A percentile compares a stretch with the other conserved stretches of the same genome.
Evolutionary conservation across 805 yeast genomes (phyloP).

Genomic region (Myxozyma lipomycoides): DNA sequence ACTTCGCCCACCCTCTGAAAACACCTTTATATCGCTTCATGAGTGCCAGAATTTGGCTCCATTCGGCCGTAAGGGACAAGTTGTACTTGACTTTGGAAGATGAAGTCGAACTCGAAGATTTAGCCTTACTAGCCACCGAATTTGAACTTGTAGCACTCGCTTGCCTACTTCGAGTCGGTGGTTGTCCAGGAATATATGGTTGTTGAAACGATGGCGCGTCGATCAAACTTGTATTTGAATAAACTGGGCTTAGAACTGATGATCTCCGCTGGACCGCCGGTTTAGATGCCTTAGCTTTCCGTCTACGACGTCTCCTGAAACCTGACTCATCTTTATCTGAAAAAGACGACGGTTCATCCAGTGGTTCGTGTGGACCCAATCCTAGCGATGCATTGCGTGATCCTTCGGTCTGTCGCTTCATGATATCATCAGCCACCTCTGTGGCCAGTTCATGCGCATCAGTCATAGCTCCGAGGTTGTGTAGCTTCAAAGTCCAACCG

Average conservation of each 20-base stretch:
- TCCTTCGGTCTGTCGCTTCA: not conserved
- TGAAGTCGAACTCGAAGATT: not conserved
- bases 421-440: not conserved
- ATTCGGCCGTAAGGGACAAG: conserved; percentile 15
- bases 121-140: not conserved
- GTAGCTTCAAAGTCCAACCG: not conserved
- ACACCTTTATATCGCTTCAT: conserved; percentile 24
- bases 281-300: not conserved
- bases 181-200: not conserved
- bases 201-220: too few species aligned
- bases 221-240: too few species aligned
- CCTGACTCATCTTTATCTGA: not conserved
- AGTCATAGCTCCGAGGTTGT: not conserved
- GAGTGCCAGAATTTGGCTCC: conserved; percentile 18
- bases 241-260: too few species aligned
- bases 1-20: conserved; percentile 19
- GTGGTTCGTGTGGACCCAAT: not conserved
- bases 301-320: not conserved
- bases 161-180: not conserved
- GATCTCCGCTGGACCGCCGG: too few species aligned
- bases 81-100: conserved; percentile 8
- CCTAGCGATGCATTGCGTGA: not conserved
- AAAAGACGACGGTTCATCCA: not conserved
- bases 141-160: not conserved
- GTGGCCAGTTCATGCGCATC: not conserved